These are phyloP conservation scores for Hemileia vastatrix DNA, from an alignment of 1,284 basidiomycete genomes.

Conservation along the genomic window DNA sequence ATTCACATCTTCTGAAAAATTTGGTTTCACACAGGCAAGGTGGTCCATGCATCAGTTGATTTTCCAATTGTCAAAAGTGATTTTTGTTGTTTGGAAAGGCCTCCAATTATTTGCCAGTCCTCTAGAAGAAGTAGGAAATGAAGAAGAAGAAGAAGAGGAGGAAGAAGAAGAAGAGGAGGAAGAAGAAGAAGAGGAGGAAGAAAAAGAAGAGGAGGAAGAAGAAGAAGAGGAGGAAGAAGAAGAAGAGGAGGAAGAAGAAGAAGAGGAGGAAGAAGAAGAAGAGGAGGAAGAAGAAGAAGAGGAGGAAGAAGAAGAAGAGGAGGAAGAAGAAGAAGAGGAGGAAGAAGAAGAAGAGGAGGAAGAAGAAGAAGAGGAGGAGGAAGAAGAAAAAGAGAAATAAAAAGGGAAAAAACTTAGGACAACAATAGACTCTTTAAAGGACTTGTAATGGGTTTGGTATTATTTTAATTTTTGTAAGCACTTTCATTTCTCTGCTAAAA, in stretches of 20 bases:
- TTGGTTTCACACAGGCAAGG: no score
- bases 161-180: neutral
- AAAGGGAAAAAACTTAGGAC: neutral
- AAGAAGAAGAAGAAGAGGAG: neutral
- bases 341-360: neutral
- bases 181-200: neutral
- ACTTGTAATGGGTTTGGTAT: neutral
- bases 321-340: neutral
- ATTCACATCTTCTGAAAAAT: no score
- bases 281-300: neutral
- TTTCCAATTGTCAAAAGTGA: no score
- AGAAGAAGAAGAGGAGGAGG: neutral
- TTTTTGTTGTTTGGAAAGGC: no score
- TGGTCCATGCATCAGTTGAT: no score
- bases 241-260: neutral
- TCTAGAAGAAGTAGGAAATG: neutral
- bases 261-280: neutral
- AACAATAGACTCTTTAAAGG: neutral
- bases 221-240: neutral
- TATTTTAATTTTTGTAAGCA: neutral
- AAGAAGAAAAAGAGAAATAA: neutral
- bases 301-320: neutral
- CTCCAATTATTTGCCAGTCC: no score
- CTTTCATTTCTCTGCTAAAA: neutral
- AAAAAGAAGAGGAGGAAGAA: neutral